Percentiles rank a stretch among this genome's conserved stretches.
phyloP scores from a whole-genome alignment of 1,139 yeast genomes.

The Geotrichum aggregatum region DNA sequence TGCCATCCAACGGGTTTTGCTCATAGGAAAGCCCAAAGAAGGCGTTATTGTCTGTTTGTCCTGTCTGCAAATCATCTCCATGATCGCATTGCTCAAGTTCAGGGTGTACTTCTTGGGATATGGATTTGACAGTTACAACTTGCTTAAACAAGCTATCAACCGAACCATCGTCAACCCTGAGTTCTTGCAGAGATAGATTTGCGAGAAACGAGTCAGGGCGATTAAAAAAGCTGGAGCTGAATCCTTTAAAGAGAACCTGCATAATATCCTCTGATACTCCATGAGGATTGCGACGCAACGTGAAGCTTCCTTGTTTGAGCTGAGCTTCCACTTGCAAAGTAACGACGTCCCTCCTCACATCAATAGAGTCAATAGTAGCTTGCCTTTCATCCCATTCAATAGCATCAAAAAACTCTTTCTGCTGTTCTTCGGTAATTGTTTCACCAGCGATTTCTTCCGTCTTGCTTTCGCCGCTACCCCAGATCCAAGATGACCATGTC shows the following conservation, averaged over 20 bases:
- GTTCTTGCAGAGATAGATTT: conserved; percentile 70
- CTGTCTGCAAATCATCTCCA: conserved; percentile 26
- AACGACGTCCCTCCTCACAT: conserved; percentile 69
- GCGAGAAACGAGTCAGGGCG: conserved; percentile 74
- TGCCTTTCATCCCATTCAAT: conserved; percentile 81
- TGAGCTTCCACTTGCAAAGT: conserved; percentile 61
- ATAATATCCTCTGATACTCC: conserved; percentile 53
- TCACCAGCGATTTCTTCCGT: conserved; percentile 31
- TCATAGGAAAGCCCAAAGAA: conserved; percentile 81
- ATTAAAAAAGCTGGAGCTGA: conserved; percentile 66
- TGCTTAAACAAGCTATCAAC: conserved; percentile 70
- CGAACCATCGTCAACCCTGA: conserved; percentile 84
- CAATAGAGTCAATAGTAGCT: conserved; percentile 50
- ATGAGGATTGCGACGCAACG: conserved; percentile 46
- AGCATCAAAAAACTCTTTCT: conserved; percentile 79
- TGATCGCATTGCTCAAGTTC: conserved; percentile 24
- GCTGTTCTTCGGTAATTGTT: conserved; percentile 41
- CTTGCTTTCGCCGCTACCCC: conserved; percentile 35
- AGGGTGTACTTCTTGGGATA: conserved; percentile 38
- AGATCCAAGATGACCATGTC: conserved; percentile 39
- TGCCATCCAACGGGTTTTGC: conserved; percentile 73
- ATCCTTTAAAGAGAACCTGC: conserved; percentile 73
- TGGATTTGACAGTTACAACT: conserved; percentile 75
- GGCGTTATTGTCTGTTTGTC: conserved; percentile 43
- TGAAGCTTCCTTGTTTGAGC: conserved; percentile 71